A percentile compares a stretch with the other conserved stretches of the same genome.
Evolutionary conservation across 176 grass and related monocot genomes (phyloP).

Genomic region (Oryza australiensis): DNA sequence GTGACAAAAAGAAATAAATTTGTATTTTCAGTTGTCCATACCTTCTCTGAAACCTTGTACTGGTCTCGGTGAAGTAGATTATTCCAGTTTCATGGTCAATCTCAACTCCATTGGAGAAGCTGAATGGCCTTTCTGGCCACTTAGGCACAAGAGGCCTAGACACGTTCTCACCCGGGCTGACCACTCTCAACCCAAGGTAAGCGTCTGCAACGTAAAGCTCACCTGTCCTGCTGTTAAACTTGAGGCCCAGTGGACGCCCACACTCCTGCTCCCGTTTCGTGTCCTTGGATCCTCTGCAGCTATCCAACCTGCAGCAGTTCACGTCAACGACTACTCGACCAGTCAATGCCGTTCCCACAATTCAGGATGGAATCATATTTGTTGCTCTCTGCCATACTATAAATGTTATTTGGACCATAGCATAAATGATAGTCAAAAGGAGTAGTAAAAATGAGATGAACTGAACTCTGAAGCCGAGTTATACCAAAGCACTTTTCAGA

Average conservation of each 20-base stretch:
- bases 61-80: conserved; percentile 84
- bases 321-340: neutral
- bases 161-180: conserved; percentile 13
- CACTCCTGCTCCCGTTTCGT: conserved; percentile 36
- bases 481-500: neutral
- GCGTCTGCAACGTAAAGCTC: conserved; percentile 69
- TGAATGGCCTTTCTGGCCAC: conserved; percentile 30
- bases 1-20: no score
- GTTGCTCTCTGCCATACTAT: neutral
- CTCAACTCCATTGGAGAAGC: conserved; percentile 70
- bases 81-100: conserved; percentile 55
- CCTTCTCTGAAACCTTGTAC: conserved; percentile 57
- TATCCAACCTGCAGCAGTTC: conserved; percentile 43
- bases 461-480: neutral
- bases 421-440: neutral
- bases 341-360: neutral
- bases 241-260: conserved; percentile 66
- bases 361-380: neutral
- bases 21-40: no score
- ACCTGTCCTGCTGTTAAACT: conserved; percentile 42
- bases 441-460: neutral
- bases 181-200: conserved; percentile 57
- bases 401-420: neutral
- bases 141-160: conserved; percentile 40
- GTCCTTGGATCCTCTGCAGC: conserved; percentile 62